Evolutionary conservation across 2,329 filamentous ascomycete species (phyloP).

Genomic region (Raffaelea ambrosiae): DNA sequence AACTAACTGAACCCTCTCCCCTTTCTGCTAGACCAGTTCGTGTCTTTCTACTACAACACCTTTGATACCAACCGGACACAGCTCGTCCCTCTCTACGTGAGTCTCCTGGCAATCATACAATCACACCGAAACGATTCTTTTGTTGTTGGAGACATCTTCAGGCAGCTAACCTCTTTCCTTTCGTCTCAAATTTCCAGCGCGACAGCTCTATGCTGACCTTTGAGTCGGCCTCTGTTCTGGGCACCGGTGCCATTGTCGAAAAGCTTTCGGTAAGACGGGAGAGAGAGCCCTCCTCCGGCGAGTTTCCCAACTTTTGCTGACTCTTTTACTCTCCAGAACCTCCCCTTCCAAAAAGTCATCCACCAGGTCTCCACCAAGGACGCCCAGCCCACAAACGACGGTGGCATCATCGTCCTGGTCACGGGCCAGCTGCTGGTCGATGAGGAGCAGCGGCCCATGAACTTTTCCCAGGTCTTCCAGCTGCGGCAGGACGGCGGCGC

Average conservation of each 20-base stretch:
- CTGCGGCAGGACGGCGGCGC: conserved; percentile 59
- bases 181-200: conserved; percentile 41
- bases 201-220: conserved; percentile 90
- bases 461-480: conserved; percentile 85
- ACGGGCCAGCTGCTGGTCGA: conserved; percentile 83
- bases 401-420: conserved; percentile 76
- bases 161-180: not conserved
- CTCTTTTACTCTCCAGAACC: conserved; percentile 37
- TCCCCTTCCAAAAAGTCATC: conserved; percentile 74
- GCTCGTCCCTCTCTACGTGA: conserved; percentile 72
- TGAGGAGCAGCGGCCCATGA: conserved; percentile 78
- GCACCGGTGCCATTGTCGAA: conserved; percentile 58
- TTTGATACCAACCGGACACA: conserved; percentile 66
- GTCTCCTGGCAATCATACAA: not conserved
- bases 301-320: not conserved
- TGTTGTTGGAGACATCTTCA: not conserved
- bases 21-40: conserved; percentile 93
- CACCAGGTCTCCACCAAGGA: conserved; percentile 73
- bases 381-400: conserved; percentile 65
- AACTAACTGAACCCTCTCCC: conserved; percentile 10
- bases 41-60: conserved; percentile 80
- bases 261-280: conserved; percentile 76
- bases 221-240: conserved; percentile 61
- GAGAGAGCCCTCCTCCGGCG: too few relatives aligned
- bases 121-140: too few relatives aligned